Percentiles rank a stretch among this genome's conserved stretches.
phyloP scores from a whole-genome alignment of 208 protist genomes.

The Leishmania tropica region DNA sequence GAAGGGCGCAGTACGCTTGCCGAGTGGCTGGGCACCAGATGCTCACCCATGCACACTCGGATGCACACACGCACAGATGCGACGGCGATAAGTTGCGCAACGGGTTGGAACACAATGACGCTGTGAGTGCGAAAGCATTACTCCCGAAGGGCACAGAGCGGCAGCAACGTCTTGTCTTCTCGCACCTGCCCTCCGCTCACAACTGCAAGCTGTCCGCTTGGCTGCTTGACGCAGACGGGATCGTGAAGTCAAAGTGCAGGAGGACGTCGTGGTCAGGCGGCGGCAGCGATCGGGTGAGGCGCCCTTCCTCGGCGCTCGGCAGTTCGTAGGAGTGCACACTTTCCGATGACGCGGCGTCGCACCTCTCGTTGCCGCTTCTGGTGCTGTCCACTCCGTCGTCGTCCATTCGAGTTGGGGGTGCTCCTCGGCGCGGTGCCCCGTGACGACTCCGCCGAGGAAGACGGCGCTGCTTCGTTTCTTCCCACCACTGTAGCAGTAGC shows the following conservation, averaged over 20 bases:
- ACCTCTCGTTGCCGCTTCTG: slow-evolving; percentile 2
- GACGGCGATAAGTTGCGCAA: not conserved
- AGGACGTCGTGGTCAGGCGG: slow-evolving; percentile 17
- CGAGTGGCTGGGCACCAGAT: not conserved
- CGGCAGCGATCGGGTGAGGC: slow-evolving; percentile 7
- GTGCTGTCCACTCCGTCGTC: slow-evolving; percentile 4
- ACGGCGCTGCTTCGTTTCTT: slow-evolving; percentile 30
- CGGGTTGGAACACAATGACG: not conserved
- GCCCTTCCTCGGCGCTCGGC: slow-evolving; percentile 2
- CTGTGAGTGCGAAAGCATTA: not conserved
- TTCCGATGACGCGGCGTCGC: slow-evolving; percentile 13
- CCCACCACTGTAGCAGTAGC: slow-evolving; percentile 27
- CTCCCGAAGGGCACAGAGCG: not conserved
- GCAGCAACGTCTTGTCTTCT: not conserved
- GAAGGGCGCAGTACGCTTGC: not conserved
- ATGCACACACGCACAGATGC: not conserved
- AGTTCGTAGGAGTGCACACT: slow-evolving; percentile 22
- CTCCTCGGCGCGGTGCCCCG: not conserved
- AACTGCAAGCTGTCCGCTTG: slow-evolving; percentile 7
- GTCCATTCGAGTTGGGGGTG: slow-evolving; percentile 2
- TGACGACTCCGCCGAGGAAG: slow-evolving; percentile 17
- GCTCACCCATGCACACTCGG: not conserved
- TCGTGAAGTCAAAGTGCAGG: slow-evolving; percentile 33
- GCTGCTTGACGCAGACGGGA: slow-evolving; percentile 14
- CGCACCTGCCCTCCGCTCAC: not conserved